A percentile compares a stretch with the other conserved stretches of the same genome.
Conservation (phyloP, 768 basidiomycete genomes). For the Leccinum rimulosum region DNA sequence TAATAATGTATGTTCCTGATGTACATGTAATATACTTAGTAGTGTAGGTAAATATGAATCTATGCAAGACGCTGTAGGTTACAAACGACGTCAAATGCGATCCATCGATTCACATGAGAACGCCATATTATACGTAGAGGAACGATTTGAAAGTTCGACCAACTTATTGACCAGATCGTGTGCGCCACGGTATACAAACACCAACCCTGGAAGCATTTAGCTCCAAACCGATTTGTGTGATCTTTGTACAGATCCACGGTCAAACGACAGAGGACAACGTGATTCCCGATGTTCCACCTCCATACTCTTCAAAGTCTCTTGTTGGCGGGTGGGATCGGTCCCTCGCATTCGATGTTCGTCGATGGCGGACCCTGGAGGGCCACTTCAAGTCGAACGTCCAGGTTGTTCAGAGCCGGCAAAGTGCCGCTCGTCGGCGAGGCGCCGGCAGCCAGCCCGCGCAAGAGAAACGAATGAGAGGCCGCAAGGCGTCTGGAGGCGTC, state of each 20-base stretch:
- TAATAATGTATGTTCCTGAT: too few species aligned
- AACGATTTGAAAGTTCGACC: not conserved
- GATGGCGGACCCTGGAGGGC: slow-evolving; percentile 5
- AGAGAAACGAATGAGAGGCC: slow-evolving; percentile 1
- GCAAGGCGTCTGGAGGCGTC: slow-evolving; percentile 13
- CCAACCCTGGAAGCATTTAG: not conserved
- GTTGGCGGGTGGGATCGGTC: not conserved
- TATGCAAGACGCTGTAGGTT: too few species aligned
- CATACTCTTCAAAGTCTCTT: not conserved
- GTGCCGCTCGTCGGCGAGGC: not conserved
- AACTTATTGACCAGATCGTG: not conserved
- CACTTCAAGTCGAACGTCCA: slow-evolving; percentile 13
- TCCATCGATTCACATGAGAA: too few species aligned
- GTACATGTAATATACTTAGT: too few species aligned
- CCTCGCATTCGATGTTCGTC: not conserved
- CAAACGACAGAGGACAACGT: not conserved
- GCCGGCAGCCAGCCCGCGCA: slow-evolving; percentile 10
- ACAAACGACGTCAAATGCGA: too few species aligned
- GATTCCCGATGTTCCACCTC: not conserved
- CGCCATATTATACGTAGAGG: not conserved
- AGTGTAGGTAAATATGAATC: too few species aligned
- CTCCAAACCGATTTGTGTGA: not conserved
- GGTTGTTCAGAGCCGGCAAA: not conserved
- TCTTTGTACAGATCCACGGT: not conserved
- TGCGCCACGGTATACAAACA: not conserved